Evolutionary conservation across 345 rosid species (phyloP).

Genomic region (Leavenworthia alabamica): DNA sequence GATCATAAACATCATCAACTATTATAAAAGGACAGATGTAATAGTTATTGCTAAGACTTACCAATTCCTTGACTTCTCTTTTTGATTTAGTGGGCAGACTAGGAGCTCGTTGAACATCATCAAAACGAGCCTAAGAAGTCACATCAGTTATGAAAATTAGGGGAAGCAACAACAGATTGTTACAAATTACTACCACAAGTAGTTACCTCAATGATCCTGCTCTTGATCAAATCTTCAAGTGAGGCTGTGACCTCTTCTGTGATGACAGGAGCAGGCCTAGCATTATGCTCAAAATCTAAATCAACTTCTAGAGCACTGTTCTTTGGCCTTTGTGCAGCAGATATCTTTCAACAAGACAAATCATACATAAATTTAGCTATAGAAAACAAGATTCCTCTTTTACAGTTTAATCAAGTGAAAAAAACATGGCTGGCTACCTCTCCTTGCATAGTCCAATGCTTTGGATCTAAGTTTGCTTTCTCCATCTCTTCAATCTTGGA

Average conservation of each 20-base stretch:
- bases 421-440: constrained; percentile 51
- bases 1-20: neutral
- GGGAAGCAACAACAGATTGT: neutral
- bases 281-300: constrained; percentile 93
- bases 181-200: neutral
- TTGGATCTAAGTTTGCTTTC: constrained; percentile 77
- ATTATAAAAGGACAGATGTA: neutral
- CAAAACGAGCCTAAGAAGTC: constrained; percentile 52
- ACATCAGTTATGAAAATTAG: neutral
- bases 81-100: constrained; percentile 51
- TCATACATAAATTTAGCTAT: neutral
- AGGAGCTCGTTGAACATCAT: constrained; percentile 57
- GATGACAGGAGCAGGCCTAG: constrained; percentile 85
- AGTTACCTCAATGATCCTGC: constrained; percentile 65
- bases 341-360: constrained; percentile 44
- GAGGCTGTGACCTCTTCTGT: constrained; percentile 90
- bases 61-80: constrained; percentile 68
- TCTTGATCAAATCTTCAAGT: constrained; percentile 78
- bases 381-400: neutral
- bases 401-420: neutral
- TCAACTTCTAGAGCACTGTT: constrained; percentile 95
- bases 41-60: constrained; percentile 27
- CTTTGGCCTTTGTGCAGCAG: constrained; percentile 82
- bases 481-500: constrained; percentile 79
- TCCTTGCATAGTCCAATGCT: constrained; percentile 95